Percentiles rank a stretch among this genome's conserved stretches.
phyloP scores from a whole-genome alignment of 2,329 filamentous ascomycete genomes.

The Ascochyta koolunga region DNA sequence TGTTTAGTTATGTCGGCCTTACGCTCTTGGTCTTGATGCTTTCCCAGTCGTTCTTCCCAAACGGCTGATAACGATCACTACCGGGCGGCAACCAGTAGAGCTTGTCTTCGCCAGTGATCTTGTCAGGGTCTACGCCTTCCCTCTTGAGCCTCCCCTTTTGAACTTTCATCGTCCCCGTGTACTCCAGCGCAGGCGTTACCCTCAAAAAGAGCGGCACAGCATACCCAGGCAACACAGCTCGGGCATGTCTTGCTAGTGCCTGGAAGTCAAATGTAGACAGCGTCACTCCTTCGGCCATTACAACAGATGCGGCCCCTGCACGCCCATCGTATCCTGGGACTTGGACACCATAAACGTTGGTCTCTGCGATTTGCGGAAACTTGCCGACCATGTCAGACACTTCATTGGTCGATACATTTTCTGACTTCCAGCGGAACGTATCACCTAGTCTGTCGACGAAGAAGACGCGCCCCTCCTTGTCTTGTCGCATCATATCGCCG shows the following conservation, averaged over 20 bases:
- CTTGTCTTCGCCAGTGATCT: conserved; percentile 46
- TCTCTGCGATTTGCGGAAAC: conserved; percentile 51
- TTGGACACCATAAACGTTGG: conserved; percentile 53
- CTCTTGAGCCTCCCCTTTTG: conserved; percentile 52
- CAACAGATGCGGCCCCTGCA: conserved; percentile 52
- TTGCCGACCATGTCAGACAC: conserved; percentile 51
- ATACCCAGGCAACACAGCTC: conserved; percentile 50
- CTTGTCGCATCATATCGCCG: conserved; percentile 48
- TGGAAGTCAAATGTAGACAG: conserved; percentile 43
- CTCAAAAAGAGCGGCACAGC: conserved; percentile 55
- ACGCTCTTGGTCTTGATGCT: conserved; percentile 38
- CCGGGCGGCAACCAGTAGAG: conserved; percentile 51
- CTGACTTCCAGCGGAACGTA: conserved; percentile 51
- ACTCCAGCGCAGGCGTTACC: conserved; percentile 49
- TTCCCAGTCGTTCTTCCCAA: conserved; percentile 47
- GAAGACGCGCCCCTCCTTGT: conserved; percentile 43
- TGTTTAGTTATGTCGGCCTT: conserved; percentile 23
- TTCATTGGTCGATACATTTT: conserved; percentile 56
- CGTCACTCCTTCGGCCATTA: conserved; percentile 43
- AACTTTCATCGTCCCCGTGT: conserved; percentile 55
- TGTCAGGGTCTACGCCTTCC: conserved; percentile 52
- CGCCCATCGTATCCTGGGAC: conserved; percentile 55
- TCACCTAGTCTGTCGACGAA: conserved; percentile 49
- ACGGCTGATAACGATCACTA: conserved; percentile 47
- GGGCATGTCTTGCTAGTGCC: conserved; percentile 48